Base-by-base conservation (phyloP, 495 filamentous ascomycete species). In the Pseudotulostoma volvatum region DNA sequence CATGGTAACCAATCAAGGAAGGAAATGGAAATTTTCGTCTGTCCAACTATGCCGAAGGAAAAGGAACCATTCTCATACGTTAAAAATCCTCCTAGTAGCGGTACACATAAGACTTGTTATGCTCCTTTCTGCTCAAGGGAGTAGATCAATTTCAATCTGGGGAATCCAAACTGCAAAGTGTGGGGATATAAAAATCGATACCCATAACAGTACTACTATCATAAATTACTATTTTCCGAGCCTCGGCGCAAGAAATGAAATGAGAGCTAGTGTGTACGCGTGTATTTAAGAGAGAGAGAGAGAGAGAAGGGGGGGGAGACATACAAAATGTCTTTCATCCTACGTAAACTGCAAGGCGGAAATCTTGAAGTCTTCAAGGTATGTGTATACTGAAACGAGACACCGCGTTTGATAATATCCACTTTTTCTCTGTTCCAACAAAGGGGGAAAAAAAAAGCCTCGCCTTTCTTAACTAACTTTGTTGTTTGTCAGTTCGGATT, bases 281-380 rank as follows among this genome's bases (percentile, higher is more conserved):
- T n/a, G n/a, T n/a, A n/a, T n/a, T n/a, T n/a, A n/a, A n/a, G n/a
- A n/a, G n/a, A n/a, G n/a, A n/a, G n/a, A n/a, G n/a, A n/a, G n/a
- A n/a, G 30, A 31, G 36, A 23, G 11, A 19, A 15, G 23, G 36
- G 9, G 25, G 11, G 5, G 5, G 23, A 1, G 15, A 46, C n/a
- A 18, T 15, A 21, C 41, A 60, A 44, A 44, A 63, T 63, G 53
- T 59, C 61, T 13, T 48, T 46, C 41, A 46, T 64, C 38, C 50
- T 65, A 39, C 61, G 58, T 49, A 57, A 50, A 50, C 49, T 70
- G 58, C 56, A 55, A 79, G 86, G 88, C 37, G 72, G 85, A 19
- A 95, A 95, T 59, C 76, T 97, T 35, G 90, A 97, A 68, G 74
- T 97, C 46, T 83, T 93, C 68, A 97, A 95, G 61, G 90, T 93